These are phyloP conservation scores for Schwanniomyces occidentalis DNA, from an alignment of 805 yeast species.

Conservation along the genomic window DNA sequence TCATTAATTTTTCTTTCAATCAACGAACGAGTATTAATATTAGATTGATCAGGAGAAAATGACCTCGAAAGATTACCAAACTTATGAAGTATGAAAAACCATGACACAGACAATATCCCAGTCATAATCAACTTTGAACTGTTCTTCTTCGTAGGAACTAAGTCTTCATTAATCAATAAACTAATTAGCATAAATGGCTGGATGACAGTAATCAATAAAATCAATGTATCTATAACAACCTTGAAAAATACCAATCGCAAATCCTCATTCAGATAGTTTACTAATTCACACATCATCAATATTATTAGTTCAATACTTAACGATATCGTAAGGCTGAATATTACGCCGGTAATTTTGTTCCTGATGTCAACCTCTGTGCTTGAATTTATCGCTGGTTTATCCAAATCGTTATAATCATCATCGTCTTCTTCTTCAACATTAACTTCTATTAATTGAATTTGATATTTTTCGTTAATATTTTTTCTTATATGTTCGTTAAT, in stretches of 20 bases:
- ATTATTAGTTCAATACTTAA: constrained; percentile 32
- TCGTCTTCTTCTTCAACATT: constrained; percentile 14
- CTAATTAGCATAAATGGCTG: constrained; percentile 43
- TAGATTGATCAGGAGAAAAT: constrained; percentile 20
- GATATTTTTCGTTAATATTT: constrained; percentile 16
- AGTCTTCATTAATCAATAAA: constrained; percentile 27
- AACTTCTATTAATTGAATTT: constrained; percentile 15
- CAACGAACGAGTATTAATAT: constrained; percentile 21
- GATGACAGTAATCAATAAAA: constrained; percentile 39
- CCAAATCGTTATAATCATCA: constrained; percentile 9
- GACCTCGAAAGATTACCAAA: constrained; percentile 33
- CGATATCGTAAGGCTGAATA: constrained; percentile 31
- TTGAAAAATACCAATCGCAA: constrained; percentile 37
- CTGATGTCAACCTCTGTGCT: constrained; percentile 5
- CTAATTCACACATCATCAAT: constrained; percentile 38
- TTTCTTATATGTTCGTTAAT: constrained; percentile 25
- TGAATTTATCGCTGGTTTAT: neutral
- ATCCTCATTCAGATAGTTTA: constrained; percentile 19
- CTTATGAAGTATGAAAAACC: constrained; percentile 36
- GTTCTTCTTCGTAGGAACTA: constrained; percentile 16
- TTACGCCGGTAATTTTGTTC: constrained; percentile 18
- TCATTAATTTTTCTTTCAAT: constrained; percentile 47
- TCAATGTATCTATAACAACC: constrained; percentile 37
- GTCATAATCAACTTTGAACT: constrained; percentile 3
- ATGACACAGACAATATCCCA: constrained; percentile 18